These are phyloP conservation scores for Noccaea caerulescens DNA, from an alignment of 345 rosid species.

Conservation along the genomic window DNA sequence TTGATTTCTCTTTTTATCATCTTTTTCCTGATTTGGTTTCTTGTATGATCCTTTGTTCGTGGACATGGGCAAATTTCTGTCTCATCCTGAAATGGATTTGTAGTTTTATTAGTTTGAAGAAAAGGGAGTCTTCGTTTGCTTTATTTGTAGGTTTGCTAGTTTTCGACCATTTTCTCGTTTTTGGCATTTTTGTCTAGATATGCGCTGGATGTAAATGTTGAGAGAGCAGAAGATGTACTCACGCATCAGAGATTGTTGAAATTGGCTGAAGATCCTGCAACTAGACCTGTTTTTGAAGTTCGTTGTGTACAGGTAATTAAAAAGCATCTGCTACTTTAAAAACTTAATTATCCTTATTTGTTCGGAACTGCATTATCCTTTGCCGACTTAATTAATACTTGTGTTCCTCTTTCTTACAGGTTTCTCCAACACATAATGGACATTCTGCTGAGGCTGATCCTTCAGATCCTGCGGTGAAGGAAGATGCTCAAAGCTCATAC, in stretches of 20 bases:
- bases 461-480: conserved; percentile 63
- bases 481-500: conserved; percentile 80
- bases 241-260: conserved; percentile 76
- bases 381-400: neutral
- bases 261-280: conserved; percentile 77
- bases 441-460: conserved; percentile 50
- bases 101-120: neutral
- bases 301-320: conserved; percentile 76
- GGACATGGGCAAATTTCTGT: neutral
- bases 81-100: neutral
- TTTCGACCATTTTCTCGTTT: neutral
- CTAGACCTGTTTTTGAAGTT: conserved; percentile 83
- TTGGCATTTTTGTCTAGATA: conserved; percentile 49
- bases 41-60: neutral
- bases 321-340: neutral
- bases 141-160: neutral
- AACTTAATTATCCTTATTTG: no score
- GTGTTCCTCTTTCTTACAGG: conserved; percentile 48
- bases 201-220: conserved; percentile 93
- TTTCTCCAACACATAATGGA: conserved; percentile 58
- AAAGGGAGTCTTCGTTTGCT: neutral
- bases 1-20: no score
- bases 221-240: conserved; percentile 95
- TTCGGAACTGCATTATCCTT: neutral
- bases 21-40: neutral